These are phyloP conservation scores for Remersonia thermophila DNA, from an alignment of 2,329 filamentous ascomycete species.

Conservation along the genomic window DNA sequence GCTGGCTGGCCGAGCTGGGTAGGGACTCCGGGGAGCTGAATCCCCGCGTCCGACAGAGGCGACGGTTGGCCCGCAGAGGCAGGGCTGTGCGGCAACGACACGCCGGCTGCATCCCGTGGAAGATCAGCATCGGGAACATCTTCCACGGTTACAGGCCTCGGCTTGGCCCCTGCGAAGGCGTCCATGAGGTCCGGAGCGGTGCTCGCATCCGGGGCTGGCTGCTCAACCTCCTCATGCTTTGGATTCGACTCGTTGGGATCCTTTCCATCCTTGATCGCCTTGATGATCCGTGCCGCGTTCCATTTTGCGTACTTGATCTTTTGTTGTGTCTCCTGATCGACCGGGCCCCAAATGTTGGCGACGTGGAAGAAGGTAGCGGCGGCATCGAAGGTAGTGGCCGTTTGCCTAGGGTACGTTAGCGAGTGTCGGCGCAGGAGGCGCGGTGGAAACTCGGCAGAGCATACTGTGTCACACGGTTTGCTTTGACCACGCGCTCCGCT, in stretches of 20 bases:
- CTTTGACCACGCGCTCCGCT: slow-evolving; percentile 69
- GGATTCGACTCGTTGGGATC: slow-evolving; percentile 92
- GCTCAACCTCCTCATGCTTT: slow-evolving; percentile 39
- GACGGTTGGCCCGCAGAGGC: slow-evolving; percentile 22
- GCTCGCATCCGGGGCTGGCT: slow-evolving; percentile 44
- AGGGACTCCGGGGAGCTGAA: slow-evolving; percentile 20
- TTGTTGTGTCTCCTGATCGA: slow-evolving; percentile 62
- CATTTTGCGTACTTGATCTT: slow-evolving; percentile 97
- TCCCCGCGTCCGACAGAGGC: slow-evolving; percentile 16
- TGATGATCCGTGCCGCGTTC: slow-evolving; percentile 82
- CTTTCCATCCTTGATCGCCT: slow-evolving; percentile 77
- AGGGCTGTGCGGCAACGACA: slow-evolving; percentile 26
- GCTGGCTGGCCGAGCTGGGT: slow-evolving; percentile 12
- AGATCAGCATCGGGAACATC: slow-evolving; percentile 37
- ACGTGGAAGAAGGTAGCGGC: slow-evolving; percentile 87
- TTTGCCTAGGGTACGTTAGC: slow-evolving; percentile 49
- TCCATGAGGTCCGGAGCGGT: slow-evolving; percentile 41
- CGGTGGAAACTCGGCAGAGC: slow-evolving; percentile 5
- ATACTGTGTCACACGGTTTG: slow-evolving; percentile 72
- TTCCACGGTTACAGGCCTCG: slow-evolving; percentile 37
- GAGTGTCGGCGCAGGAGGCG: background rate
- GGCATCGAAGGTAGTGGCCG: slow-evolving; percentile 85
- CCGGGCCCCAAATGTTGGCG: slow-evolving; percentile 66
- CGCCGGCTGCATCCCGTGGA: slow-evolving; percentile 21
- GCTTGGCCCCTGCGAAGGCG: slow-evolving; percentile 4